Base-by-base conservation (phyloP, 2,329 filamentous ascomycete genomes). In the Aspergillus versicolor region DNA sequence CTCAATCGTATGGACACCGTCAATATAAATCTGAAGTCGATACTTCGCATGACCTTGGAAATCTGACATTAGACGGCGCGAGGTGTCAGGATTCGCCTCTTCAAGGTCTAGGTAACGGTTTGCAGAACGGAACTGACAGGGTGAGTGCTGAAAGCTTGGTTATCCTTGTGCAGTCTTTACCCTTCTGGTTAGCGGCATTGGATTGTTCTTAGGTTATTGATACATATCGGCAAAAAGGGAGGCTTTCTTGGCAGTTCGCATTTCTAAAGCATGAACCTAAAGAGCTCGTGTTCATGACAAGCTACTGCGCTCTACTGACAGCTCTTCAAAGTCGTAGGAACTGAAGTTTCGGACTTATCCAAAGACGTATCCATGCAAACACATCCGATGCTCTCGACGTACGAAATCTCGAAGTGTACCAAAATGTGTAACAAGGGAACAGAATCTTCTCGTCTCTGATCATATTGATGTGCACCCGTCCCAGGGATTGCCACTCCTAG, bases 391-490 rank as follows among this genome's bases (percentile, higher is more conserved):
- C 27, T 30, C 9, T 8, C 27, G 1, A 30, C 27, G 27, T 30
- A 30, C 27, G 8, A 11, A 30, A 30, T 30, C 27, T 30, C 9
- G 9, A 30, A 30, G 9, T 11, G 27, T 9, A 11, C 27, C 27
- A 30, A 30, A 11, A 4, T 30, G 27, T 30, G 11, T 30, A 30
- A 11, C 11, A 4, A 11, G 9, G 27, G 9, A 30, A 9, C 8
- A 30, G 27, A 30, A 30, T 30, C 27, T 30, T 30, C 21, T 21
- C 3, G 21, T 21, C 21, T 21, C 21, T 21, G 58, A 43, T 11
- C 43, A 58, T 52, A 58, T 58, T 21, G 54, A 58, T 21, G 51
- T 51, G 22, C 54, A 47, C 15, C 49, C 55, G 6, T 43, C 43
- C 17, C 54, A 21, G 12, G 46, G 24, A 37, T 48, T 5, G 42